Base-by-base conservation (phyloP, 768 basidiomycete species). In the Leccinum subgranulosum region DNA sequence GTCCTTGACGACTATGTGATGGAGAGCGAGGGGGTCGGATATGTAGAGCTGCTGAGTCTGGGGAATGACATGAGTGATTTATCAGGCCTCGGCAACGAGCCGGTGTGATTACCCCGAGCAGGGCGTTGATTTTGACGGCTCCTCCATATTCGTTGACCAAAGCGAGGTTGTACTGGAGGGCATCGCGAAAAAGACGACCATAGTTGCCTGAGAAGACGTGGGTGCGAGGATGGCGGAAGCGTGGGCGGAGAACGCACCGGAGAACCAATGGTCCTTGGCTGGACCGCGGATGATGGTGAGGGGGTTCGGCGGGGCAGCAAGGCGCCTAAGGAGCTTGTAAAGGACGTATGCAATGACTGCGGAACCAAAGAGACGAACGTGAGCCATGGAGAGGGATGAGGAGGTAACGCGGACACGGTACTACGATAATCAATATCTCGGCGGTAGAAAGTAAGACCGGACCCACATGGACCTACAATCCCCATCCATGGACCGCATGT, bases 1-100 rank as follows among this genome's bases (percentile, higher is more conserved):
- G 49, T 72, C 75, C 53, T 75, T 76, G 52, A 78, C 67, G 10
- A 75, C 51, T 28, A 77, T 69, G 51, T 75, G 66, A 57, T 76
- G 66, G 6, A 78, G 55, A 10, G 77, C 74, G 27, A 69, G 68
- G 5, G 74, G 77, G 39, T 77, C 77, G 7, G 69, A 72, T 34
- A 77, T 57, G 56, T 72, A 76, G 31, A 78, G 67, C 11, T 72
- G 67, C 12, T 66, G 58, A 25, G 50, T 63, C 67, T 64, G 51
- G 64, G 48, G 34, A 3, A 45, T 2, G 19, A 25, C 14, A 19
- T 56, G 50, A 57, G 60, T 15, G 6, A 31, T 12, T 29, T 8
- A 39, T 17, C 8, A n/a, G 39, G 34, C 7, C 31, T 49, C 23
- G 3, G 27, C n/a, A 29, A 25, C 6, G n/a, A 45, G 2, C 8